Percentiles rank a stretch among this genome's conserved stretches.
Conservation (phyloP, 2,329 filamentous ascomycete species). For the Laburnicola sp. region DNA sequence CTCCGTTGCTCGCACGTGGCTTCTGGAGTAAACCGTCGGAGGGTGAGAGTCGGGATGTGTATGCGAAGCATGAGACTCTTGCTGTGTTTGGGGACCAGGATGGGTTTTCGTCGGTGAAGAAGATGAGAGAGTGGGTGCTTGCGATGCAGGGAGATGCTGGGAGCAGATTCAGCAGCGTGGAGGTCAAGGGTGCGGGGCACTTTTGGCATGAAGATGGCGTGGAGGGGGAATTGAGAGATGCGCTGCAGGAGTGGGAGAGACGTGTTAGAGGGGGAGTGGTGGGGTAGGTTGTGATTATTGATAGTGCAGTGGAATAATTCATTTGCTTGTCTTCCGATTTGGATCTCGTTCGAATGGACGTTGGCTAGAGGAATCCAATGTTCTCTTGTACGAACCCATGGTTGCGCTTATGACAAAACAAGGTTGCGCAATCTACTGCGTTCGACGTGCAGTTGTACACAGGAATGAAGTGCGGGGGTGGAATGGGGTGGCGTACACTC, state of each 20-base stretch:
- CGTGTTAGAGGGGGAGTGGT: constrained; percentile 3
- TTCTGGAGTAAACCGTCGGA: constrained; percentile 30
- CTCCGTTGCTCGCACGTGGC: constrained; percentile 34
- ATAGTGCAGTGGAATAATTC: too few species aligned
- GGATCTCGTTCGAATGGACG: too few species aligned
- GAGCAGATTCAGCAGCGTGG: constrained; percentile 45
- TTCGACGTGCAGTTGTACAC: too few species aligned
- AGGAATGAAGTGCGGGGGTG: too few species aligned
- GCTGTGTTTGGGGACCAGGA: constrained; percentile 77
- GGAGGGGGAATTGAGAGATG: constrained; percentile 44
- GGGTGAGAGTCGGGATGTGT: constrained; percentile 16
- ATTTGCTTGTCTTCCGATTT: too few species aligned
- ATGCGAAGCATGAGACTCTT: constrained; percentile 54
- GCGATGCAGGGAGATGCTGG: constrained; percentile 50
- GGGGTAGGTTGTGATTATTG: neutral
- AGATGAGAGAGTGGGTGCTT: constrained; percentile 67
- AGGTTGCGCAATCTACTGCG: too few species aligned
- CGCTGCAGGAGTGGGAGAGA: constrained; percentile 48
- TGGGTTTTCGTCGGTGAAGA: constrained; percentile 68
- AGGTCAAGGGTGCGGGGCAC: constrained; percentile 56
- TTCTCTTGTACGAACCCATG: too few species aligned
- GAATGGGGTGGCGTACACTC: too few species aligned
- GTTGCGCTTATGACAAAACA: too few species aligned
- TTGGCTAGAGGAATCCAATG: too few species aligned
- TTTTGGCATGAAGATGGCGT: constrained; percentile 53